Evolutionary conservation across 768 basidiomycete species (phyloP), one percentile per base, ranked within the genome.

Genomic region (Russula emetica): DNA sequence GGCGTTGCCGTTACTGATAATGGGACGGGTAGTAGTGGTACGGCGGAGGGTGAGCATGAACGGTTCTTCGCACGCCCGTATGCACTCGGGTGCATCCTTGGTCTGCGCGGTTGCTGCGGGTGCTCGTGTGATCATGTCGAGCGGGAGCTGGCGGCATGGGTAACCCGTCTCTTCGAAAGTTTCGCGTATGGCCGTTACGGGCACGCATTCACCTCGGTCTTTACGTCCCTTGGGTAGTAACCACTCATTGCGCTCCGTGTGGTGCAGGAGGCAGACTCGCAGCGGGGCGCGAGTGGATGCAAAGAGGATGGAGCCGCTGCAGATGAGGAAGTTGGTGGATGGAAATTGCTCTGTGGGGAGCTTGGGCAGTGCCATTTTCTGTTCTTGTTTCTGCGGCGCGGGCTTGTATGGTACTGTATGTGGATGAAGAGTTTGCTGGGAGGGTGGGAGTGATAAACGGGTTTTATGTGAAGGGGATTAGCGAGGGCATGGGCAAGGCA

Each of bases 141-240:
- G 73, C 1, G 82, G 80, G 66, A 83, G 77, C 42, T 83, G 72
- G 24, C 72, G 69, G 71, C 85, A 86, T 5, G 72, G 72, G 67
- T 82, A 87, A 6, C 85, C 85, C 0, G 85, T 86, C 74, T 87
- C 85, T 69, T 85, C 87, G 69, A 77, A 84, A 0, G 85, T 84
- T 73, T 88, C 86, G 20, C 86, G 77, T 6, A 84, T 64, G 0
- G 85, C 85, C 2, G 85, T 76, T 1, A 61, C 67, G 60, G 82
- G 79, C 20, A 84, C 73, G 6, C 75, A 73, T 72, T 87, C 86
- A 1, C 80, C 80, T 24, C 76, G 70, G 69, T 86, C 83, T 69
- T 86, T 86, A 36, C 84, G 78, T 6, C 85, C 86, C 66, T 86
- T 87, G 38, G 86, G 83, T 14, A 86, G 78, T 6, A 84, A 68